Evolutionary conservation across 78 protist species (phyloP).

Genomic region (Bigelowiella natans): DNA sequence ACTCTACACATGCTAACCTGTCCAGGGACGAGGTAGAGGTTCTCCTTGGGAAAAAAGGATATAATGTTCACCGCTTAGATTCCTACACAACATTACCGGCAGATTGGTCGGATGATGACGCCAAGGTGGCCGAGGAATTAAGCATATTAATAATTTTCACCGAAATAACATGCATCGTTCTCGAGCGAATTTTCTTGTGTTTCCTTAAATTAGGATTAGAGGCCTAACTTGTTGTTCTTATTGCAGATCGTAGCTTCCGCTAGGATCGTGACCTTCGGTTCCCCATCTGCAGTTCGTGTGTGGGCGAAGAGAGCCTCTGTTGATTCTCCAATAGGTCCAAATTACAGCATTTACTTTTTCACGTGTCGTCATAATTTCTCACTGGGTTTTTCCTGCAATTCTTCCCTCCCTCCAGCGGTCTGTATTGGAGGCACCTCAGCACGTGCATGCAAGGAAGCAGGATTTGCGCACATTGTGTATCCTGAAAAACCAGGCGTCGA

Average conservation of each 20-base stretch:
- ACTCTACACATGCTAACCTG: not conserved
- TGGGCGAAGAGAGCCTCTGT: not conserved
- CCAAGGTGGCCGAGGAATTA: not conserved
- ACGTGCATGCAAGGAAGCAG: not conserved
- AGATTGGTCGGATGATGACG: not conserved
- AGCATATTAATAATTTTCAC: no score
- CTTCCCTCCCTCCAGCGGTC: not conserved
- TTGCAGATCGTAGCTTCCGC: not conserved
- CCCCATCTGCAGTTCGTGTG: not conserved
- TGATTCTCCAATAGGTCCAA: not conserved
- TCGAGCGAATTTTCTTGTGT: no score
- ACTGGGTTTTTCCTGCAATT: no score
- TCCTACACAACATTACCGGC: not conserved
- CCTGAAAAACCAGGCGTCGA: not conserved
- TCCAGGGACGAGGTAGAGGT: not conserved
- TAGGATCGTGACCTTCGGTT: not conserved
- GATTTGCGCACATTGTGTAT: not conserved
- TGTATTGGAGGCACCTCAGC: not conserved
- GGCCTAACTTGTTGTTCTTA: no score
- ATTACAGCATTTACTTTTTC: no score
- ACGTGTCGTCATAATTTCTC: no score
- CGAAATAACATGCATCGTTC: no score
- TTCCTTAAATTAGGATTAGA: no score
- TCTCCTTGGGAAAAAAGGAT: not conserved
- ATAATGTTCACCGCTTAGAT: not conserved